Evolutionary conservation across 768 basidiomycete species (phyloP).

Genomic region (Tulasnella sp.): DNA sequence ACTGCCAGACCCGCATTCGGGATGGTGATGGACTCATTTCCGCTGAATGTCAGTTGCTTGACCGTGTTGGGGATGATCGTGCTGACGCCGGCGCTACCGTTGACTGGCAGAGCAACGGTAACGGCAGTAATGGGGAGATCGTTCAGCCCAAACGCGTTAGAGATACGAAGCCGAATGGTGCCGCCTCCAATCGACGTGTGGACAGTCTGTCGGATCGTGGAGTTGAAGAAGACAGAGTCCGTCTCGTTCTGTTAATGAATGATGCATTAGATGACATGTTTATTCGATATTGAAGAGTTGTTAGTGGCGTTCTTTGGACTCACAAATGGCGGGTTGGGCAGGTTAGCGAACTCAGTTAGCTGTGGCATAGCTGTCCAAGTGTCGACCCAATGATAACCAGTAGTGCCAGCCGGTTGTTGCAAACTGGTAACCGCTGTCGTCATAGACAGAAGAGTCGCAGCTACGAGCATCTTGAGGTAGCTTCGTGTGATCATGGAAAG

Average conservation of each 20-base stretch:
- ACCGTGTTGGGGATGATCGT: conserved; percentile 30
- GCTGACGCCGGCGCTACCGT: conserved; percentile 30
- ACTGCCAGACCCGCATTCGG: conserved; percentile 37
- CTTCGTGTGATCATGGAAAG: too few relatives aligned
- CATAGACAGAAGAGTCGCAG: too few relatives aligned
- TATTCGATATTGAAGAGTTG: background rate
- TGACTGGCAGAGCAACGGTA: conserved; percentile 33
- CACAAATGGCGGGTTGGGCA: conserved; percentile 24
- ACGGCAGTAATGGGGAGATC: conserved; percentile 36
- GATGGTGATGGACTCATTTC: conserved; percentile 30
- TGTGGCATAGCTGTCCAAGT: conserved; percentile 28
- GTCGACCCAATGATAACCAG: conserved; percentile 23
- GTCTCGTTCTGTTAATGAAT: background rate
- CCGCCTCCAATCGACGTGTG: conserved; percentile 33
- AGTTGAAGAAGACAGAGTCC: conserved; percentile 32
- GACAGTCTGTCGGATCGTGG: conserved; percentile 41
- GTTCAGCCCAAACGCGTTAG: conserved; percentile 38
- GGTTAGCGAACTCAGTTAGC: conserved; percentile 26
- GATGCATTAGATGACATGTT: background rate
- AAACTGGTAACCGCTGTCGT: too few relatives aligned
- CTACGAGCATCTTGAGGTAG: too few relatives aligned
- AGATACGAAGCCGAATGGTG: conserved; percentile 36
- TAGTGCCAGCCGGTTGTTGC: too few relatives aligned
- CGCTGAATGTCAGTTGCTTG: conserved; percentile 35
- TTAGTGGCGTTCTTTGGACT: background rate